Evolutionary conservation across 1,139 yeast genomes (phyloP).

Genomic region (Kodamaea sp.): DNA sequence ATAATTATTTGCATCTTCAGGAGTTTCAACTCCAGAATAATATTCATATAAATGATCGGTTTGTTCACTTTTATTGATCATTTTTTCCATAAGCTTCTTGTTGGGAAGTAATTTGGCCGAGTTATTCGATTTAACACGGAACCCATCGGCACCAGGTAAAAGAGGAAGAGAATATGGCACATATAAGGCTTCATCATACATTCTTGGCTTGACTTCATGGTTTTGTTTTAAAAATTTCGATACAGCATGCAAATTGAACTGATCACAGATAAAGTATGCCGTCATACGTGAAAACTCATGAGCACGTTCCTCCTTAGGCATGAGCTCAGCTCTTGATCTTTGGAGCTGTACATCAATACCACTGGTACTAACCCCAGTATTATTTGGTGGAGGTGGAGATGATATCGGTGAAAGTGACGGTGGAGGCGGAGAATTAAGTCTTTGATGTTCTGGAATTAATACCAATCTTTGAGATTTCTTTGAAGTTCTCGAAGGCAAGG

Average conservation of each 20-base stretch:
- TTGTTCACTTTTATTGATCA: slow-evolving; percentile 77
- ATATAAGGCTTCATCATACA: slow-evolving; percentile 87
- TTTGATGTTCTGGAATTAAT: slow-evolving; percentile 68
- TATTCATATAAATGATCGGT: slow-evolving; percentile 89
- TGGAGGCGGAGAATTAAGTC: slow-evolving; percentile 10
- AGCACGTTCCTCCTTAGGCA: slow-evolving; percentile 65
- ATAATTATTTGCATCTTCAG: slow-evolving; percentile 60
- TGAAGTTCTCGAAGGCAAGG: slow-evolving; percentile 81
- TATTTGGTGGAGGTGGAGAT: slow-evolving; percentile 16
- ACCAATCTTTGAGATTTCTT: slow-evolving; percentile 84
- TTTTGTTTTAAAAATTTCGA: slow-evolving; percentile 60
- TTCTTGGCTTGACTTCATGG: slow-evolving; percentile 80
- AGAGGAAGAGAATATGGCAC: slow-evolving; percentile 88
- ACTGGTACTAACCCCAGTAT: slow-evolving; percentile 23
- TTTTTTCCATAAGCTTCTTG: slow-evolving; percentile 65
- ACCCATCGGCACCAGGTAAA: slow-evolving; percentile 83
- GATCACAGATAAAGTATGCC: slow-evolving; percentile 85
- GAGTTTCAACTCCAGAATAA: slow-evolving; percentile 75
- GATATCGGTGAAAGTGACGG: slow-evolving; percentile 14
- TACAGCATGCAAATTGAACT: slow-evolving; percentile 62
- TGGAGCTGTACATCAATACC: slow-evolving; percentile 23
- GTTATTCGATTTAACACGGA: slow-evolving; percentile 75
- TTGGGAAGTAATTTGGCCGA: slow-evolving; percentile 61
- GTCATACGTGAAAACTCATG: slow-evolving; percentile 79
- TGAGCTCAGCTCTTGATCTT: slow-evolving; percentile 64